These are phyloP conservation scores for Podila epicladia DNA, from an alignment of 192 early-diverging fungal genomes.

Conservation along the genomic window DNA sequence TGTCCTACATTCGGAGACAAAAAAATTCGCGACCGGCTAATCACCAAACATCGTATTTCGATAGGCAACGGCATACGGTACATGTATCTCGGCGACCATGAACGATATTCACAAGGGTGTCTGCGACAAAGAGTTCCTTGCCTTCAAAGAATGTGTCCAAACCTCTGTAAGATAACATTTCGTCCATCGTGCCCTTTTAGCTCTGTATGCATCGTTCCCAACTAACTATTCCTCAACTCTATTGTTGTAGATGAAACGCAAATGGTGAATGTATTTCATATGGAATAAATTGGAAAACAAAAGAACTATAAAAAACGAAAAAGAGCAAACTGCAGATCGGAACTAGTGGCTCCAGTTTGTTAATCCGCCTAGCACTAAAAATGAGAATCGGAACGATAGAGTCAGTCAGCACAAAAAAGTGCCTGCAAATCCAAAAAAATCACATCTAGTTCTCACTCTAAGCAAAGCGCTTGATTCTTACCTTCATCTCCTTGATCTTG, in stretches of 20 bases:
- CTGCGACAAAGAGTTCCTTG: constrained; percentile 46
- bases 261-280: constrained; percentile 22
- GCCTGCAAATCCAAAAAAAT: background rate
- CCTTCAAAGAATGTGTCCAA: constrained; percentile 51
- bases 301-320: background rate
- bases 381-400: background rate
- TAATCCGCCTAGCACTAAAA: background rate
- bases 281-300: background rate
- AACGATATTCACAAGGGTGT: constrained; percentile 42
- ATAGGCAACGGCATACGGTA: constrained; percentile 41
- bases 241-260: constrained; percentile 38
- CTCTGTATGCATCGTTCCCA: background rate
- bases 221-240: background rate
- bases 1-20: background rate
- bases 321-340: background rate
- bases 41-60: background rate
- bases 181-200: background rate
- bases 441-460: background rate
- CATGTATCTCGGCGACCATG: constrained; percentile 45
- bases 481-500: constrained; percentile 36
- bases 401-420: background rate
- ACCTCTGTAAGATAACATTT: constrained; percentile 24
- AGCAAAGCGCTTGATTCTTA: background rate
- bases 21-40: background rate
- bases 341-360: background rate